Evolutionary conservation across 306 rosid genomes (phyloP).

Genomic region (Datisca glomerata): DNA sequence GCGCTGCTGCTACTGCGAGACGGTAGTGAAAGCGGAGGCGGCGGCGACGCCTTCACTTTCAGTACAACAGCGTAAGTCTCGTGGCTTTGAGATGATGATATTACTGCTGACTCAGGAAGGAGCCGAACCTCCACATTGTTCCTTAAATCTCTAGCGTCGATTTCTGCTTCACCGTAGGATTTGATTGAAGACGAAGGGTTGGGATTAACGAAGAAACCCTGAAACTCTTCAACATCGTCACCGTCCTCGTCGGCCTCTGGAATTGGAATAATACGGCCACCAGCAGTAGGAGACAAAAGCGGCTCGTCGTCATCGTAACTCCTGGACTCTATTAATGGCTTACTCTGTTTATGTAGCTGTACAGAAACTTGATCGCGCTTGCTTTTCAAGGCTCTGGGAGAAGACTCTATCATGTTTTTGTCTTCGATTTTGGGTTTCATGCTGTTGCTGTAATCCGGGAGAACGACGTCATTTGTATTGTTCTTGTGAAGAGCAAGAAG

Average conservation of each 20-base stretch:
- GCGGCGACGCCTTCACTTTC: slow-evolving; percentile 60
- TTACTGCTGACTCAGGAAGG: slow-evolving; percentile 59
- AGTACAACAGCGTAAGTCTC: slow-evolving; percentile 55
- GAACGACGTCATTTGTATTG: neutral
- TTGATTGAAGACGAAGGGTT: slow-evolving; percentile 33
- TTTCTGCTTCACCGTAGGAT: slow-evolving; percentile 21
- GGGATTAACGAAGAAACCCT: slow-evolving; percentile 62
- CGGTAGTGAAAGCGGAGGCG: slow-evolving; percentile 6
- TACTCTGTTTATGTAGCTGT: neutral
- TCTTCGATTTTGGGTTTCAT: slow-evolving; percentile 2
- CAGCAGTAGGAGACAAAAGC: slow-evolving; percentile 8
- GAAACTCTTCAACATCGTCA: slow-evolving; percentile 37
- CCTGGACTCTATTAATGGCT: slow-evolving; percentile 14
- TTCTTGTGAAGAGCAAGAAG: slow-evolving; percentile 53
- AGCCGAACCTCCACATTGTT: slow-evolving; percentile 49
- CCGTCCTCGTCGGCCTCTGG: slow-evolving; percentile 11
- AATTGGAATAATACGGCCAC: slow-evolving; percentile 11
- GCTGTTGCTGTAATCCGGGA: neutral
- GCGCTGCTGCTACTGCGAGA: slow-evolving; percentile 6
- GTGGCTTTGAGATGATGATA: slow-evolving; percentile 36
- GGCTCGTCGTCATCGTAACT: slow-evolving; percentile 38
- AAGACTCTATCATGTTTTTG: slow-evolving; percentile 5
- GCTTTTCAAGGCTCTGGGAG: slow-evolving; percentile 19
- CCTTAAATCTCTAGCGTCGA: slow-evolving; percentile 22
- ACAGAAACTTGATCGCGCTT: neutral